Conservation (phyloP, 306 rosid genomes). For the Sphenostylis stenocarpa region DNA sequence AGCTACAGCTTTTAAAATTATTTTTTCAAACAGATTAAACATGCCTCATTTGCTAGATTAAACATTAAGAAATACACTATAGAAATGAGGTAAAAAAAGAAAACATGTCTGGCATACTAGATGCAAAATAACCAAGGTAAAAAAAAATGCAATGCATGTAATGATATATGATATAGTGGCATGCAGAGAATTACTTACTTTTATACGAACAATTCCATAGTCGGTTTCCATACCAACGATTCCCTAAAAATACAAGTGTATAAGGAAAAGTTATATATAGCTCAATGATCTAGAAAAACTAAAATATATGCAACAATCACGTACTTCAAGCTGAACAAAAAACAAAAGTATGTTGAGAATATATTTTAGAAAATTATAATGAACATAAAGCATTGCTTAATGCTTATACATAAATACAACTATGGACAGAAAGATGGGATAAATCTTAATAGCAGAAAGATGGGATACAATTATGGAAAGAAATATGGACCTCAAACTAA, state of each 20-base stretch:
- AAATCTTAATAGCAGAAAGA: too few species aligned
- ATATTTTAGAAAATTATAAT: neutral
- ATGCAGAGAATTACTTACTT: constrained; percentile 60
- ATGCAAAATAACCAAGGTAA: too few species aligned
- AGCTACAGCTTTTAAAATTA: too few species aligned
- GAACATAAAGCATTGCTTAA: constrained; percentile 8
- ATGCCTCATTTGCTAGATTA: too few species aligned
- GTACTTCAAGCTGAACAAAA: neutral
- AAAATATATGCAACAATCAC: constrained; percentile 2
- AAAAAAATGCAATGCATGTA: too few species aligned
- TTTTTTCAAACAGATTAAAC: too few species aligned
- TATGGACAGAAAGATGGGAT: neutral
- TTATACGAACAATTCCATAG: constrained; percentile 64
- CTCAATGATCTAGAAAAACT: constrained; percentile 9
- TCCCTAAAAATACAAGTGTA: constrained; percentile 48
- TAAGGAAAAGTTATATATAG: constrained; percentile 15
- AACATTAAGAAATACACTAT: too few species aligned
- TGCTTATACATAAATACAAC: neutral
- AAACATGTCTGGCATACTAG: too few species aligned
- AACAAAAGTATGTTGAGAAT: constrained; percentile 18
- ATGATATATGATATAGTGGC: too few species aligned
- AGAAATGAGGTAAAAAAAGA: too few species aligned
- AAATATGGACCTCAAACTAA: neutral
- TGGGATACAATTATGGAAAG: neutral
- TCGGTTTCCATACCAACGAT: constrained; percentile 75